Base-by-base conservation (phyloP, 306 rosid species). In the Cicer cuneatum region DNA sequence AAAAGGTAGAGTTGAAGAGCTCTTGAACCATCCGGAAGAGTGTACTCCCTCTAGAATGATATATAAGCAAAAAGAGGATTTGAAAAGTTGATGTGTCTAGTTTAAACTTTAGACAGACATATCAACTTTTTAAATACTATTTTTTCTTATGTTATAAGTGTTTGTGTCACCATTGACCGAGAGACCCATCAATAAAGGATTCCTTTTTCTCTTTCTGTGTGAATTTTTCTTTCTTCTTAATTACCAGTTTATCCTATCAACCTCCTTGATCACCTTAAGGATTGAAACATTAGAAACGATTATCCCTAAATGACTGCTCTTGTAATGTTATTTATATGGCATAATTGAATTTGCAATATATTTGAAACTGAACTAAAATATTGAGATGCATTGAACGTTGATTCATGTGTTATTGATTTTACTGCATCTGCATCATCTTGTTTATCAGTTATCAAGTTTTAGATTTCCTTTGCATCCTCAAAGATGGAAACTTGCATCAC, bases 341-440 rank as follows among this genome's bases (percentile, higher is more conserved):
- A 35, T 68, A 33, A 49, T 68, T 41, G 66, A 49, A 15, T 40
- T 7, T 18, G 69, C 62, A 10, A 43, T 40, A 46, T 47, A 37
- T 67, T 68, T 37, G 65, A 74, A 73, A 75, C 29, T 68, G 75
- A 52, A 60, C 53, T 19, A 61, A 3, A 68, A 51, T 51, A 24
- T 43, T 71, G 57, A 16, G 62, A 65, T 39, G 33, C 47, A 47
- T 15, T 64, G 41, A 47, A 71, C 57, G 57, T 21, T 37, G 13
- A 38, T 16, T 45, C 37, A 14, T 11, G 41, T 24, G 38, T 64
- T 67, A 46, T 49, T 69, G 63, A 13, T 69, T 51, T 29, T 49
- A 68, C 52, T 67, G 40, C 72, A 67, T 24, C 42, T 59, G 68
- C 9, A n/a, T 68, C 61, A 33, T 64, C 51, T 62, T 80, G 71